Conservation (phyloP, 2,329 filamentous ascomycete species). For the Apiospora marii region DNA sequence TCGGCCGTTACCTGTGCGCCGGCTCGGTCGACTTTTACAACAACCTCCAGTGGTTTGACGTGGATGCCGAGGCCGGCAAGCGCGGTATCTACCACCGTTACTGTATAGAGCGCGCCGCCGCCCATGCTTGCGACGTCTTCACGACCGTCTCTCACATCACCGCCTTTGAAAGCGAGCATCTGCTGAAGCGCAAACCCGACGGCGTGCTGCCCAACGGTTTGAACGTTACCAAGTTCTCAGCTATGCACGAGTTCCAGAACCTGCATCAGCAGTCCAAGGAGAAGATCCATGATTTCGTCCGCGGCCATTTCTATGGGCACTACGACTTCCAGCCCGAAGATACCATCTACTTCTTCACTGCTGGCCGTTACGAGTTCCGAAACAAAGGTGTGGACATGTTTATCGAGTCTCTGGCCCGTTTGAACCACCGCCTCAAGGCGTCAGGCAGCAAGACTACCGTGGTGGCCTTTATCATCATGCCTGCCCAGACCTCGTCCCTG, state of each 20-base stretch:
- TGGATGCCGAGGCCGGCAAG: conserved; percentile 95
- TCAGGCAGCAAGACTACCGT: conserved; percentile 90
- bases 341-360: conserved; percentile 97
- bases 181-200: conserved; percentile 96
- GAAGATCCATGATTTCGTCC: conserved; percentile 98
- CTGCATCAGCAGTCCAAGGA: conserved; percentile 95
- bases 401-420: conserved; percentile 90
- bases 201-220: conserved; percentile 95
- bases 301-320: conserved; percentile 97
- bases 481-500: conserved; percentile 91
- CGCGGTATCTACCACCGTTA: conserved; percentile 98
- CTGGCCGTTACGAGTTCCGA: conserved; percentile 95
- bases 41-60: conserved; percentile 95
- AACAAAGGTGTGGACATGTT: conserved; percentile 99
- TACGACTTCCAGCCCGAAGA: conserved; percentile 97
- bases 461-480: conserved; percentile 98
- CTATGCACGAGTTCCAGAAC: conserved; percentile 99
- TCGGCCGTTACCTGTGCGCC: conserved; percentile 95
- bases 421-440: conserved; percentile 91
- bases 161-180: conserved; percentile 95
- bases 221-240: conserved; percentile 98
- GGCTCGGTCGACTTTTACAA: conserved; percentile 99
- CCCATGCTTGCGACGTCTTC: conserved; percentile 94
- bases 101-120: conserved; percentile 94
- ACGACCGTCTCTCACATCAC: conserved; percentile 99